These are phyloP conservation scores for Trichophyton rubrum DNA, from an alignment of 2,329 filamentous ascomycete species.

Conservation along the genomic window DNA sequence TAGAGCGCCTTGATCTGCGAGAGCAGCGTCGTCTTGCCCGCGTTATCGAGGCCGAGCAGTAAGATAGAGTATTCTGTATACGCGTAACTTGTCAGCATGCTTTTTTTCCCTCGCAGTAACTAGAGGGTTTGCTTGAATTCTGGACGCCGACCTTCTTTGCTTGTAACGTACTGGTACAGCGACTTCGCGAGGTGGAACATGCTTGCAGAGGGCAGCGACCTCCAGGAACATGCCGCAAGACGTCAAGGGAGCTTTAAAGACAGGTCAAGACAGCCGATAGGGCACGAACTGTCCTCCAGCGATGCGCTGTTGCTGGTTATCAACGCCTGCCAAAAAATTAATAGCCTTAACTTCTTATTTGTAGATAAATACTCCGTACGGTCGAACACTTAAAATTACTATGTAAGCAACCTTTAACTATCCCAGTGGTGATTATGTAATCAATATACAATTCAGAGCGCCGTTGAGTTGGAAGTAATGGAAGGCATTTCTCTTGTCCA, in stretches of 20 bases:
- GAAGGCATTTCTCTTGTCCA: too few relatives aligned
- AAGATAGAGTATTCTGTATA: slow-evolving; percentile 83
- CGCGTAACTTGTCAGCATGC: background rate
- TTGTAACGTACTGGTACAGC: slow-evolving; percentile 86
- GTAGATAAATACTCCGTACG: too few relatives aligned
- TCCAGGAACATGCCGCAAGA: background rate
- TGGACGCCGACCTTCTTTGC: slow-evolving; percentile 65
- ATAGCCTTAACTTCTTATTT: too few relatives aligned
- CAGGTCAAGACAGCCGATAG: background rate
- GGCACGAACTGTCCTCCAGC: background rate
- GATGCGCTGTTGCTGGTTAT: background rate
- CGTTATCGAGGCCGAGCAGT: slow-evolving; percentile 92
- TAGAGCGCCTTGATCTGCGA: slow-evolving; percentile 90
- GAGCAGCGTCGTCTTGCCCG: slow-evolving; percentile 95
- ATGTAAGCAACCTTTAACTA: too few relatives aligned
- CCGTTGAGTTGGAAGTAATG: too few relatives aligned
- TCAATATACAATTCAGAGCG: too few relatives aligned
- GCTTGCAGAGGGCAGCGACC: slow-evolving; percentile 9
- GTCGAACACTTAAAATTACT: too few relatives aligned
- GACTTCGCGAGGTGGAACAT: slow-evolving; percentile 98
- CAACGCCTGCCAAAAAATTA: too few relatives aligned
- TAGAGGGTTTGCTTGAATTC: background rate
- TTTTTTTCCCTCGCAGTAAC: background rate
- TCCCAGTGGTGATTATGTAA: too few relatives aligned
- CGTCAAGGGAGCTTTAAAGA: background rate